A percentile compares a stretch with the other conserved stretches of the same genome.
These are phyloP conservation scores for Colletotrichum sp. DNA, from an alignment of 2,329 filamentous ascomycete genomes.

Conservation along the genomic window DNA sequence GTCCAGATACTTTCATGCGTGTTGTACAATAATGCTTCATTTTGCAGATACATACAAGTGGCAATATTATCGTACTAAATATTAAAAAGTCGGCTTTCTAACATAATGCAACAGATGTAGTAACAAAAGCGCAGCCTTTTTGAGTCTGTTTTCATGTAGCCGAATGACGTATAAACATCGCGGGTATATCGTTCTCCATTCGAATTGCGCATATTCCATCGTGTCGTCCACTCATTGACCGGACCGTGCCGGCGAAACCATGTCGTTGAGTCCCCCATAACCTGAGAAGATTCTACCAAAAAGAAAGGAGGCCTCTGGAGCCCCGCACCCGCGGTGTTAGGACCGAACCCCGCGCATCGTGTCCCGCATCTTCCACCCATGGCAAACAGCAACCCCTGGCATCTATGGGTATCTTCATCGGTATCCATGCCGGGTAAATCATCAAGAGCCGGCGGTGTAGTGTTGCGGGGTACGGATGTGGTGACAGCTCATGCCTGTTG, in stretches of 20 bases:
- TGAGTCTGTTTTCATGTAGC: background rate
- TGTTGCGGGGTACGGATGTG: background rate
- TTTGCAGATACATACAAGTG: background rate
- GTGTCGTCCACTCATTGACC: background rate
- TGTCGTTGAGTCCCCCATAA: background rate
- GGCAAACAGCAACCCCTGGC: background rate
- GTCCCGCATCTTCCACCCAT: background rate
- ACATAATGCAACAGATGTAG: background rate
- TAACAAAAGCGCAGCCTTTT: background rate
- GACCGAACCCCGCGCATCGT: background rate
- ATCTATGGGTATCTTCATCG: background rate
- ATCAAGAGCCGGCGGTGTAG: background rate
- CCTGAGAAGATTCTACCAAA: background rate
- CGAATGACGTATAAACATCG: background rate
- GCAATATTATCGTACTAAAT: background rate
- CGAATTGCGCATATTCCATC: background rate
- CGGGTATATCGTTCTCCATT: background rate
- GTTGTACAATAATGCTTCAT: rapidly evolving
- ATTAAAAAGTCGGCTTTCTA: background rate
- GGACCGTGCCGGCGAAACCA: background rate
- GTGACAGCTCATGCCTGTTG: background rate
- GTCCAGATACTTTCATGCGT: background rate
- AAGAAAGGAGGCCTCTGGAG: background rate
- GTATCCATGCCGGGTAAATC: background rate
- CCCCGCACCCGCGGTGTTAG: background rate